Conservation (phyloP, 352 stramenopile genomes). For the Globisporangium acanthophoron region DNA sequence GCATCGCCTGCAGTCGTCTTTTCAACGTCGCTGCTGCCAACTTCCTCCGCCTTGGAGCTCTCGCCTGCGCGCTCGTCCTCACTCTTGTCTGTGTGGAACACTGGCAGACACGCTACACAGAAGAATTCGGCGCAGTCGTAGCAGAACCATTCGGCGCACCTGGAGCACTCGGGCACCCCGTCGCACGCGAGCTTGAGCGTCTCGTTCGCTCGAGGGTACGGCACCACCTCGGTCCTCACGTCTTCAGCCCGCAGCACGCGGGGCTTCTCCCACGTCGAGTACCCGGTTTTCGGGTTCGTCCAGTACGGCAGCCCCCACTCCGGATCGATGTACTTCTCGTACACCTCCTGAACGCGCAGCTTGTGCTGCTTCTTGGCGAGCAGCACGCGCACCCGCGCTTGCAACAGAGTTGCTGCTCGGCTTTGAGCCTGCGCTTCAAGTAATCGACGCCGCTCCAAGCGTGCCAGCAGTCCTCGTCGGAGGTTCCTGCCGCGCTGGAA, state of each 20-base stretch:
- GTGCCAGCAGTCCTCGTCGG: conserved; percentile 22
- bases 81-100: conserved; percentile 29
- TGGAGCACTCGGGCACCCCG: conserved; percentile 28
- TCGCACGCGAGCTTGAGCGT: conserved; percentile 40
- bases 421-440: conserved; percentile 11
- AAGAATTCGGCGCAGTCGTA: conserved; percentile 58
- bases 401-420: conserved; percentile 25
- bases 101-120: conserved; percentile 31
- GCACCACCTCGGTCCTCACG: conserved; percentile 37
- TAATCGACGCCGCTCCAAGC: conserved; percentile 11
- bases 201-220: conserved; percentile 31
- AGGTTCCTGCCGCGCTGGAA: conserved; percentile 19
- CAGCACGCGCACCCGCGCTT: conserved; percentile 23
- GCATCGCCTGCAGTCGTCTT: not conserved
- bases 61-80: not conserved
- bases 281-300: conserved; percentile 59
- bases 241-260: conserved; percentile 42
- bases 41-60: no score
- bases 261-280: conserved; percentile 69
- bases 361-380: conserved; percentile 30
- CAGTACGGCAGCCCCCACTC: conserved; percentile 62
- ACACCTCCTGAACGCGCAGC: conserved; percentile 29
- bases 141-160: conserved; percentile 55
- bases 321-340: conserved; percentile 72
- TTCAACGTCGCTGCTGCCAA: not conserved